Evolutionary conservation across 805 yeast species (phyloP), one percentile per base, ranked within the genome.

Genomic region (Tetrapisispora pingtungensis): DNA sequence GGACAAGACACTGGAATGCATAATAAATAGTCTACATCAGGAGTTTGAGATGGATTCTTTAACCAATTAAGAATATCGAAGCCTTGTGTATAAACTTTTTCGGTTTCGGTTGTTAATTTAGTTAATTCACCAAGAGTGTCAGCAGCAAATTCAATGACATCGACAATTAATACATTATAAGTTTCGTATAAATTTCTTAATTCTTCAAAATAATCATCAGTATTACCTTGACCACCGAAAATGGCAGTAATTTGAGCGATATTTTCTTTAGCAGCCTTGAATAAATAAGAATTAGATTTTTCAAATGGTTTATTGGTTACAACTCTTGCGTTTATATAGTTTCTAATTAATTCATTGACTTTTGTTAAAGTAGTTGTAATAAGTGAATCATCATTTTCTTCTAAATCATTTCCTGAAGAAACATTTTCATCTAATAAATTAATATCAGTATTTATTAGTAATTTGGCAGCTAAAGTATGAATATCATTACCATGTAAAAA

Each of bases 181-280:
- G 80, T 74, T 51, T 77, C 70, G 71, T 84, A 82, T 47, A 89
- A 65, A 52, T 87, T 94, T 64, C 95, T 80, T 62, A 93, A 77
- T 72, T 93, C 99, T 64, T 89, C 96, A 57, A 93, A 93, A 72
- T 87, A 93, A 64, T 93, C 97, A 62, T 93, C 97, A 43, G 95
- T 81, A 71, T 87, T 90, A 68, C 99, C 99, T 72, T 93, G 99
- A 59, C 99, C 99, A 64, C 99, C 98, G 58, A 90, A 93, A 54
- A 93, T 80, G 51, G 97, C 95, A 48, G 75, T 78, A 45, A 89
- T 66, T 35, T 72, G 68, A 46, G 72, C 71, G 42, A 70, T 60
- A 43, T 73, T 67, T 34, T 72, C 71, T 42, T 70, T 58, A n/a
- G 75, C 76, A 42, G 84, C 78, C 49, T 78, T 72, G 62, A 87